phyloP scores from a whole-genome alignment of 2,329 filamentous ascomycete species.

The Sclerotinia glacialis region DNA sequence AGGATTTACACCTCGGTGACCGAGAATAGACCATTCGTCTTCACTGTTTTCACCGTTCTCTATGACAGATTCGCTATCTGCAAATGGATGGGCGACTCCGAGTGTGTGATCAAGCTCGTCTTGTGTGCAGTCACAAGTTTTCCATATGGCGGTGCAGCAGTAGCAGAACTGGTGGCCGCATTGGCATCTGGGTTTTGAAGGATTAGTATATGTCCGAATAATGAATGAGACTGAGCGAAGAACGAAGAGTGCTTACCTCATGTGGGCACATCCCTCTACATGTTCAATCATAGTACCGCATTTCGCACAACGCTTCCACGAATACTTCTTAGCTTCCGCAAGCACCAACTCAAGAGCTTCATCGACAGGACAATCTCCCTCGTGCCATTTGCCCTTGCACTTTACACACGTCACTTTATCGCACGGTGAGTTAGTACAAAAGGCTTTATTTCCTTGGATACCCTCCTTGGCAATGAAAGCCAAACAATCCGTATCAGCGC shows the following conservation, averaged over 20 bases:
- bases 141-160: not conserved
- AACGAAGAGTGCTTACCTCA: not conserved
- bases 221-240: not conserved
- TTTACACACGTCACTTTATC: not conserved
- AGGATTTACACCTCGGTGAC: too few species aligned
- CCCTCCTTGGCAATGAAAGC: not conserved
- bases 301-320: not conserved
- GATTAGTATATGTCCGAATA: not conserved
- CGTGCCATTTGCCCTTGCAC: constrained; percentile 6
- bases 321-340: not conserved
- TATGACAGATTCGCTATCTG: not conserved
- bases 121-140: not conserved
- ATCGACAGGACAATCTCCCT: not conserved
- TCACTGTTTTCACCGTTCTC: not conserved
- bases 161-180: not conserved
- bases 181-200: not conserved
- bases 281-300: not conserved
- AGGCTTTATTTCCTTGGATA: not conserved
- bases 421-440: not conserved
- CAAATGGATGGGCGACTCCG: not conserved
- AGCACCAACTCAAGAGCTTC: not conserved
- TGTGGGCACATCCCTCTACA: not conserved
- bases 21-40: not conserved
- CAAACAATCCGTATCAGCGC: not conserved
- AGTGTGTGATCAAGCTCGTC: not conserved